phyloP scores from a whole-genome alignment of 2,329 filamentous ascomycete genomes.

The Plenodomus tracheiphilus region DNA sequence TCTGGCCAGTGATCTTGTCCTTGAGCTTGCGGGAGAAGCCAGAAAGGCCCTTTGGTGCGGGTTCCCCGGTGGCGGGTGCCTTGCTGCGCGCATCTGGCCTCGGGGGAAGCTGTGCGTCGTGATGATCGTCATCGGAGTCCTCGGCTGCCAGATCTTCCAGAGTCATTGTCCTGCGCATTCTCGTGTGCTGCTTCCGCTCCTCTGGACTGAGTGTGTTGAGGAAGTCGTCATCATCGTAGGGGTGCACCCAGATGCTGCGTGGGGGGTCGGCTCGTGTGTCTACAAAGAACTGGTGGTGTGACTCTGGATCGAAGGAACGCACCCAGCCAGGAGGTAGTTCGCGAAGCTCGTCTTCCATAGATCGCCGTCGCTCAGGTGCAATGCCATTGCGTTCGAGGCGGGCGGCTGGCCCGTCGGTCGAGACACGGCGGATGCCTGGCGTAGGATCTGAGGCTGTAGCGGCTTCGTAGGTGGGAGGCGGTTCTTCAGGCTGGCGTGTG shows the following conservation, averaged over 20 bases:
- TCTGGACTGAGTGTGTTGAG: conserved; percentile 52
- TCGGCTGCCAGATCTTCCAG: conserved; percentile 53
- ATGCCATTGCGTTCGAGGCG: conserved; percentile 56
- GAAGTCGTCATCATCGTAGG: conserved; percentile 62
- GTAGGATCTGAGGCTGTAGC: conserved; percentile 29
- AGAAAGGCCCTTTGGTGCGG: conserved; percentile 42
- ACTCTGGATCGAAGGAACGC: conserved; percentile 57
- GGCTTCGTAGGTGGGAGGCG: conserved; percentile 40
- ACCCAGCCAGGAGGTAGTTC: conserved; percentile 61
- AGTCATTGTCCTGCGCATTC: conserved; percentile 42
- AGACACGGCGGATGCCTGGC: conserved; percentile 30
- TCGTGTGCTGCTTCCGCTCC: conserved; percentile 54
- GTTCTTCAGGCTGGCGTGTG: conserved; percentile 27
- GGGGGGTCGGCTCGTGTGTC: conserved; percentile 60
- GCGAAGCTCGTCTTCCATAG: conserved; percentile 64
- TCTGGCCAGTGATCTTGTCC: conserved; percentile 61
- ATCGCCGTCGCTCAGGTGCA: conserved; percentile 55
- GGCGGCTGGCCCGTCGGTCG: conserved; percentile 34
- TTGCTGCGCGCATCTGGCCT: conserved; percentile 11
- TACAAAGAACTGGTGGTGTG: conserved; percentile 65
- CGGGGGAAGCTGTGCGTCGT: conserved; percentile 8
- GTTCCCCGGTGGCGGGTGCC: conserved; percentile 11
- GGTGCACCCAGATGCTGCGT: conserved; percentile 64
- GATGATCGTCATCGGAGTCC: conserved; percentile 36
- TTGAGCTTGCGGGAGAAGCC: conserved; percentile 61